phyloP scores from a whole-genome alignment of 768 basidiomycete species.

The Leucosporidium creatinivorum region DNA sequence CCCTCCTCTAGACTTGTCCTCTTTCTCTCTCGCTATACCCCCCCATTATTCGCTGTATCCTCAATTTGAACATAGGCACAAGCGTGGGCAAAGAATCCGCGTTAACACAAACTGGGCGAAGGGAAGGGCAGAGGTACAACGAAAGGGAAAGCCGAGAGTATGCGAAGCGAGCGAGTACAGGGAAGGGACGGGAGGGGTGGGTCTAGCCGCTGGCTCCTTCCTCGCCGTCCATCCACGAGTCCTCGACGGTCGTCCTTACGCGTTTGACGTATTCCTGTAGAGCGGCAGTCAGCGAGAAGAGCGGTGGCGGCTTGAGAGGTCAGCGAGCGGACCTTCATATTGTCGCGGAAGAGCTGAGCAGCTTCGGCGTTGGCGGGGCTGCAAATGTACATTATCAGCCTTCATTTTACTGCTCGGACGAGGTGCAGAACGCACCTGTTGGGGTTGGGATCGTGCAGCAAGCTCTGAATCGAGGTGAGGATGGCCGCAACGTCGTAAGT shows the following conservation, averaged over 20 bases:
- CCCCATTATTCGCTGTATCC: not conserved
- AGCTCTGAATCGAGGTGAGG: constrained; percentile 88
- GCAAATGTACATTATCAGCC: constrained; percentile 10
- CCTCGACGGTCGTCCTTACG: constrained; percentile 88
- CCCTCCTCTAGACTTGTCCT: not conserved
- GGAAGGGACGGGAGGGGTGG: too few species aligned
- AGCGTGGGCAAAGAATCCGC: not conserved
- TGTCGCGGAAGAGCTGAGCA: constrained; percentile 89
- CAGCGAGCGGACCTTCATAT: constrained; percentile 59
- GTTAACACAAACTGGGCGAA: not conserved
- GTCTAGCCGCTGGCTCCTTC: not conserved
- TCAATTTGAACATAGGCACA: not conserved
- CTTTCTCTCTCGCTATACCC: not conserved
- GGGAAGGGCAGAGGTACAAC: not conserved
- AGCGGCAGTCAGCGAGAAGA: too few species aligned
- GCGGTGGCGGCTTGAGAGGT: too few species aligned
- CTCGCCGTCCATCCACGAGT: constrained; percentile 73
- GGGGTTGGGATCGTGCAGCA: constrained; percentile 96
- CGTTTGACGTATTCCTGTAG: constrained; percentile 72
- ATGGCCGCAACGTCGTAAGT: constrained; percentile 99
- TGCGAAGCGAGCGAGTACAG: too few species aligned
- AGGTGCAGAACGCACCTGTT: constrained; percentile 49
- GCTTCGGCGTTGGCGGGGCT: constrained; percentile 98
- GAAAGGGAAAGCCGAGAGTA: too few species aligned
- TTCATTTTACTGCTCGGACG: not conserved